Percentiles rank a stretch among this genome's conserved stretches.
Conservation (phyloP, 257 asterid species). For the Nicotiana tabacum region DNA sequence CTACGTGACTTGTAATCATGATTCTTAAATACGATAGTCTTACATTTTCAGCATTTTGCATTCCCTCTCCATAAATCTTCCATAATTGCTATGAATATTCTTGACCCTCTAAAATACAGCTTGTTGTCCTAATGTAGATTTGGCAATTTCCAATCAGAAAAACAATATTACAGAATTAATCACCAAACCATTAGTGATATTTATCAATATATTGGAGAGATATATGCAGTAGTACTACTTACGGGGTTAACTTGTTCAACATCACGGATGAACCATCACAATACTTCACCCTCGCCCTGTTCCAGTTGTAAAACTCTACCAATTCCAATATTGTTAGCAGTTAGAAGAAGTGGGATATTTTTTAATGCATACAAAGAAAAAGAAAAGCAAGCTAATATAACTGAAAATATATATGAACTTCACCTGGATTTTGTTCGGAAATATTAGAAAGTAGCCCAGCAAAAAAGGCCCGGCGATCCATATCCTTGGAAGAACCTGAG, state of each 20-base stretch:
- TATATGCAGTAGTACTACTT: slow-evolving; percentile 9
- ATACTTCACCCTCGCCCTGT: slow-evolving; percentile 60
- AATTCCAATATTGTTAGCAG: not conserved
- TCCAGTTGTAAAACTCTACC: slow-evolving; percentile 75
- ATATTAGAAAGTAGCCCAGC: slow-evolving; percentile 60
- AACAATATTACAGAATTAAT: not conserved
- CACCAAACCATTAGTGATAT: no score
- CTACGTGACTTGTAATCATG: not conserved
- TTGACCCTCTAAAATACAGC: slow-evolving; percentile 31
- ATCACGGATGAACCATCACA: slow-evolving; percentile 89
- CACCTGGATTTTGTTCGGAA: slow-evolving; percentile 62
- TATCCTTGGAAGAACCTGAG: not conserved
- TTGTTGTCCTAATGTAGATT: slow-evolving; percentile 18
- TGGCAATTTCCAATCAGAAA: not conserved
- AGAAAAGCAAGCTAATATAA: not conserved
- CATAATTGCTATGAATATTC: slow-evolving; percentile 11
- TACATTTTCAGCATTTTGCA: slow-evolving; percentile 37
- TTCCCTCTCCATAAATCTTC: slow-evolving; percentile 28
- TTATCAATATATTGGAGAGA: not conserved
- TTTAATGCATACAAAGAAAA: not conserved
- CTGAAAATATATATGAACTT: not conserved
- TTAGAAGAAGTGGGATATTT: not conserved
- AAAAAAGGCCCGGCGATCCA: not conserved
- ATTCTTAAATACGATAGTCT: not conserved
- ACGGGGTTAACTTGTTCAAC: slow-evolving; percentile 68